Evolutionary conservation across 805 yeast genomes (phyloP).

Genomic region (Candida qinlingensis): DNA sequence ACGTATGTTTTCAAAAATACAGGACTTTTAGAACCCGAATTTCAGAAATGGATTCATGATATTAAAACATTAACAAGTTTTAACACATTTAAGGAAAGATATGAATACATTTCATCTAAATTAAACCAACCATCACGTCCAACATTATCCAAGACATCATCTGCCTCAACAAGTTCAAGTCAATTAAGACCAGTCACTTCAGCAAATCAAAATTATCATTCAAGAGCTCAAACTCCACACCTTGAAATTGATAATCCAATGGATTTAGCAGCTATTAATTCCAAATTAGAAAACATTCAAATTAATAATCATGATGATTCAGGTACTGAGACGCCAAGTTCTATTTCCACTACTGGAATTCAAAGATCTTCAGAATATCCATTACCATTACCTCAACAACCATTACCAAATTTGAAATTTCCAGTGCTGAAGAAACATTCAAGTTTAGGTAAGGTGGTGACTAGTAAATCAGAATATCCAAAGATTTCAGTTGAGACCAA

Average conservation of each 20-base stretch:
- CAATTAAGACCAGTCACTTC: not conserved
- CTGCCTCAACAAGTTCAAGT: slow-evolving; percentile 6
- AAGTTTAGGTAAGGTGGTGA: not conserved
- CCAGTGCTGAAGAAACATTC: not conserved
- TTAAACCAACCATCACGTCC: not conserved
- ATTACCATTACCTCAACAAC: not conserved
- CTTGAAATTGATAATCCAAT: slow-evolving; percentile 19
- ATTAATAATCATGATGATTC: slow-evolving; percentile 1
- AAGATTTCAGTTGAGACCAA: slow-evolving; percentile 1
- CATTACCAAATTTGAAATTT: not conserved
- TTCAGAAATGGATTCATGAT: slow-evolving; percentile 74
- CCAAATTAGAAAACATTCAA: slow-evolving; percentile 19
- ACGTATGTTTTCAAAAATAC: slow-evolving; percentile 75
- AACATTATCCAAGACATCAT: not conserved
- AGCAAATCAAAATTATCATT: slow-evolving; percentile 3
- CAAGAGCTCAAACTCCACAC: slow-evolving; percentile 26
- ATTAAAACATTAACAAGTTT: slow-evolving; percentile 55
- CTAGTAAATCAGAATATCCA: not conserved
- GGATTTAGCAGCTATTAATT: slow-evolving; percentile 15
- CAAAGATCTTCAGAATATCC: not conserved
- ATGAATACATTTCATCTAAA: slow-evolving; percentile 5
- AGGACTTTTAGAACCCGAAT: slow-evolving; percentile 60
- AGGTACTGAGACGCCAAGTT: not conserved
- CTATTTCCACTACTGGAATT: not conserved
- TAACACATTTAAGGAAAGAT: slow-evolving; percentile 17